Conservation (phyloP, 805 yeast genomes). For the Tetrapisispora fleetii region DNA sequence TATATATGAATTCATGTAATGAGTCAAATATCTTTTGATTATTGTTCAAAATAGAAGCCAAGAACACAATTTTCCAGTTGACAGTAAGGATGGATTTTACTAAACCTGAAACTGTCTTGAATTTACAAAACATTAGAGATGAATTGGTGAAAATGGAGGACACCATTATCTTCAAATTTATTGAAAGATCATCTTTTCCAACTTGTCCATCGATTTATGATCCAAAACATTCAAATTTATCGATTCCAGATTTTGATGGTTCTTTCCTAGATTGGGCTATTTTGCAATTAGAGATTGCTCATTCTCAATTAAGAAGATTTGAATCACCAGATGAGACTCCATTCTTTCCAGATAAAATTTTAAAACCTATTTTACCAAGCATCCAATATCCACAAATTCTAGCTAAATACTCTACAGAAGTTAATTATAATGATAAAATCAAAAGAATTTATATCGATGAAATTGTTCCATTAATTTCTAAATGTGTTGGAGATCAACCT, state of each 20-base stretch:
- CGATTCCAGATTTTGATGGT: conserved; percentile 62
- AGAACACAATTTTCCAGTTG: background rate
- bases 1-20: too few species aligned
- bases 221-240: conserved; percentile 35
- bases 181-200: conserved; percentile 85
- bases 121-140: conserved; percentile 72
- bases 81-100: conserved; percentile 59
- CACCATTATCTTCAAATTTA: conserved; percentile 82
- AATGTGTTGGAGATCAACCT: conserved; percentile 57
- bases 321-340: conserved; percentile 94
- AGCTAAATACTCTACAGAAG: conserved; percentile 62
- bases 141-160: conserved; percentile 91
- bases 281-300: conserved; percentile 60
- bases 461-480: conserved; percentile 69
- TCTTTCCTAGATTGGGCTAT: conserved; percentile 84
- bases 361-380: conserved; percentile 67
- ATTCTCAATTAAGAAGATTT: conserved; percentile 76
- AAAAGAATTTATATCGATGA: conserved; percentile 54
- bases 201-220: conserved; percentile 68
- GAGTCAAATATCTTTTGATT: too few species aligned
- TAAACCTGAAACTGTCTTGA: conserved; percentile 72
- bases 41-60: background rate
- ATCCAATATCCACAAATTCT: conserved; percentile 69
- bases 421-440: conserved; percentile 68
- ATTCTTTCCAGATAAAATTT: conserved; percentile 61